Evolutionary conservation across 352 stramenopile species (phyloP), one percentile per base, ranked within the genome.

Genomic region (Pythium phragmiticola): DNA sequence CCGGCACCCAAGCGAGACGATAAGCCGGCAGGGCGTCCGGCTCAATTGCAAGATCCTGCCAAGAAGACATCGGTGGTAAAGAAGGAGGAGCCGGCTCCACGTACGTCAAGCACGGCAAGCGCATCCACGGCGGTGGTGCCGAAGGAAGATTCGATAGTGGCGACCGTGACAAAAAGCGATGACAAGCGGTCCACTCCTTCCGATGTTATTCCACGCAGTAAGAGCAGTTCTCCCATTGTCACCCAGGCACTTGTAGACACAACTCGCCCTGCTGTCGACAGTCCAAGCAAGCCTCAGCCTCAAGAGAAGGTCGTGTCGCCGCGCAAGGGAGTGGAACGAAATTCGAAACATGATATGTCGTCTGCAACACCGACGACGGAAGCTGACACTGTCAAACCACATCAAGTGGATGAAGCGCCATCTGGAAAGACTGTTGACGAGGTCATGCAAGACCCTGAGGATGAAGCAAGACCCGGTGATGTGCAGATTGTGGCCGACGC

Each of bases 1-100:
- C 12, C 48, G 14, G 16, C 49, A 1, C 13, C 33, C 16, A 69
- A 42, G 36, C 28, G 55, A 60, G 62, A 68, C 42, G 36, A 45
- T n/a, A 41, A 52, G 12, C 46, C n/a, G 11, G 16, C 21, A 8
- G 43, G 28, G 14, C 56, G 56, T 1, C 53, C 30, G 19, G 13
- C 17, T 2, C 26, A 4, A 30, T n/a, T 7, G n/a, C 30, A 48
- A 46, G 51, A 37, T 13, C 19, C 51, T 9, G 33, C n/a, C 2
- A 37, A 58, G 33, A 58, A 58, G 17, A 4, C 51, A 7, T 36
- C 34, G 3, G 33, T 12, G 8, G 12, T 14, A 0, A 46, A 48
- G 51, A 47, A n/a, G 14, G 51, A 48, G 0, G 34, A 58, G 4
- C 51, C 19, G 11, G n/a, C 33, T 39, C 34, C 33, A 26, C 58